phyloP scores from a whole-genome alignment of 139 green algal genomes.

The Pedinophyceae sp. region DNA sequence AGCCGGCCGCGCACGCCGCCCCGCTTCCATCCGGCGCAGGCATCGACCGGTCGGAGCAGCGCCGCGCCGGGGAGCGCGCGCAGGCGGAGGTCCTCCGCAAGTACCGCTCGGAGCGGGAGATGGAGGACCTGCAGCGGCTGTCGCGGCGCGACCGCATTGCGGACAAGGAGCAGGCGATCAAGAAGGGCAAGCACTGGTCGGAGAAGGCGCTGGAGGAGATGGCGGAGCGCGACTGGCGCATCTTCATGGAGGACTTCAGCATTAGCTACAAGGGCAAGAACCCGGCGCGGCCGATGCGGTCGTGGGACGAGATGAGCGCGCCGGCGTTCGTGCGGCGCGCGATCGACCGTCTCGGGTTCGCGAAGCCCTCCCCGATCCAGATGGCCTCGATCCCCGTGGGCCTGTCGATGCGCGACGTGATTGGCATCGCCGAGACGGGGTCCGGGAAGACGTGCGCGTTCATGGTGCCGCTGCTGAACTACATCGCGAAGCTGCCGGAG shows the following conservation, averaged over 20 bases:
- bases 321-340: not conserved
- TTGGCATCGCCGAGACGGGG: constrained; percentile 86
- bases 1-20: too few relatives aligned
- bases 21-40: too few relatives aligned
- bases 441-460: constrained; percentile 95
- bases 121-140: not conserved
- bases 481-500: constrained; percentile 75
- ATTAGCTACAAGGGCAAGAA: constrained; percentile 70
- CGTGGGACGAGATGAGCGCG: constrained; percentile 54
- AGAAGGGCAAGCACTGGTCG: constrained; percentile 59
- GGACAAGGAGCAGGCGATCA: not conserved
- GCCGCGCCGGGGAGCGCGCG: too few relatives aligned
- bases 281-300: constrained; percentile 44
- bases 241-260: constrained; percentile 98
- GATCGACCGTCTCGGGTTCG: constrained; percentile 55
- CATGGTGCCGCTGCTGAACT: constrained; percentile 87
- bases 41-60: too few relatives aligned
- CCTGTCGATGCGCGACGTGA: constrained; percentile 80
- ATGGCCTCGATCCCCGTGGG: constrained; percentile 91
- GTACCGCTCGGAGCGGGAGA: not conserved
- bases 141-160: too few relatives aligned
- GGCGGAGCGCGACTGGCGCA: constrained; percentile 96
- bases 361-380: constrained; percentile 93
- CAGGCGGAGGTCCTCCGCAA: not conserved
- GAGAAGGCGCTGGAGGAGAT: constrained; percentile 77